Conservation (phyloP, 805 yeast species). For the Candida sithepensis region DNA sequence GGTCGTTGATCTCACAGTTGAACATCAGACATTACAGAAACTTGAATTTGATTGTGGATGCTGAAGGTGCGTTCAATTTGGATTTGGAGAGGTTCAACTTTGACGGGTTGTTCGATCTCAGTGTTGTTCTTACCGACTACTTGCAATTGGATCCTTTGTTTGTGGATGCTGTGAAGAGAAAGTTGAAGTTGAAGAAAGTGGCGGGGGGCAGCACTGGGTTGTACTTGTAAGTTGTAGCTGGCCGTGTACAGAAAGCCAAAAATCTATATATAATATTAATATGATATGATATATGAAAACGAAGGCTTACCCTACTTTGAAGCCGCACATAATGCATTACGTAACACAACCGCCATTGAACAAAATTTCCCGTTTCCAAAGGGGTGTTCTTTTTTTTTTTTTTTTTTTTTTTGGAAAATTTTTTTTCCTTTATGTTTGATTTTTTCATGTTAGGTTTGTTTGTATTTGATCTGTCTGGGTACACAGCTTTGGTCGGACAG, state of each 20-base stretch:
- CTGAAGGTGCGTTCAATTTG: conserved; percentile 44
- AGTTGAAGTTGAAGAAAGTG: conserved; percentile 13
- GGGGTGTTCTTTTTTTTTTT: background rate
- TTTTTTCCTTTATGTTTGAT: background rate
- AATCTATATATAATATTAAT: no score
- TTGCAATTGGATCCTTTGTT: conserved; percentile 8
- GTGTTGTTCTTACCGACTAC: conserved; percentile 15
- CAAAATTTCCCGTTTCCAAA: background rate
- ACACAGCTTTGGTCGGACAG: background rate
- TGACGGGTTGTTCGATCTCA: conserved; percentile 39
- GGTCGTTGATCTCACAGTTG: conserved; percentile 35
- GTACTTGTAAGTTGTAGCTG: conserved; percentile 16
- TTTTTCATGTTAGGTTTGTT: background rate
- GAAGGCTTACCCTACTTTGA: background rate
- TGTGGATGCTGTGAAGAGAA: conserved; percentile 6
- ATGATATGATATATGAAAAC: no score
- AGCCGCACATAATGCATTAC: no score
- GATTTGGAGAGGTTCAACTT: conserved; percentile 42
- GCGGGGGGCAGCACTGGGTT: conserved; percentile 15
- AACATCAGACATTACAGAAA: conserved; percentile 8
- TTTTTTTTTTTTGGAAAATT: no score
- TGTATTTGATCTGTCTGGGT: background rate
- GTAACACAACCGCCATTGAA: no score
- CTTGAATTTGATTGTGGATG: conserved; percentile 30
- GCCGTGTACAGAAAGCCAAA: no score